A percentile compares a stretch with the other conserved stretches of the same genome.
Evolutionary conservation across 148 eudicot species (phyloP).

Genomic region (Persicaria maculosa): DNA sequence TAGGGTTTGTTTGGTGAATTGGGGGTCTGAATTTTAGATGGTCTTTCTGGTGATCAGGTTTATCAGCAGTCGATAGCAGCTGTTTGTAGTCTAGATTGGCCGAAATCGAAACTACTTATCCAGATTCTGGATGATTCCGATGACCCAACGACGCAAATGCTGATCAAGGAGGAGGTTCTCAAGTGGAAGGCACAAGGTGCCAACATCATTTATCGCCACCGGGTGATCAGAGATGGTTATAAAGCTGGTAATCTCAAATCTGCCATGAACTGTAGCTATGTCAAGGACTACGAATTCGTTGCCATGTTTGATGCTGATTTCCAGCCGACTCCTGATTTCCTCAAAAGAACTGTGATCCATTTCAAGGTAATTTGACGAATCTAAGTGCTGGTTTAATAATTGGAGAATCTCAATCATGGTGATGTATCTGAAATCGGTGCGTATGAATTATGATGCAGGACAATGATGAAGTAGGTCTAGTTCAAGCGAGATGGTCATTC

Average conservation of each 20-base stretch:
- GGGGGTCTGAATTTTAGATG: not conserved
- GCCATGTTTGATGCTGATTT: conserved; percentile 98
- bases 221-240: conserved; percentile 79
- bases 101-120: conserved; percentile 61
- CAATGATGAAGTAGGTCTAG: conserved; percentile 82
- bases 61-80: conserved; percentile 95
- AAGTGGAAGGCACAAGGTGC: conserved; percentile 84
- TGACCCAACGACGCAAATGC: conserved; percentile 63
- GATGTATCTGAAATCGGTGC: not conserved
- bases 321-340: conserved; percentile 77
- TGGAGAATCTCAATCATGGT: not conserved
- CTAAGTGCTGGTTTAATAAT: not conserved
- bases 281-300: conserved; percentile 91
- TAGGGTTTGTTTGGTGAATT: not conserved
- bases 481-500: conserved; percentile 98
- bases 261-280: conserved; percentile 91
- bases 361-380: conserved; percentile 55
- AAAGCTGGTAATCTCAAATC: conserved; percentile 99
- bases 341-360: conserved; percentile 65
- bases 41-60: conserved; percentile 37
- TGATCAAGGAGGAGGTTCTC: conserved; percentile 81
- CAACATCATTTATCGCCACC: conserved; percentile 73
- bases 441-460: conserved; percentile 43
- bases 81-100: conserved; percentile 93
- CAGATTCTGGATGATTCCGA: conserved; percentile 89